Base-by-base conservation (phyloP, 164 flowering plant genomes). In the Vitis cinerea region DNA sequence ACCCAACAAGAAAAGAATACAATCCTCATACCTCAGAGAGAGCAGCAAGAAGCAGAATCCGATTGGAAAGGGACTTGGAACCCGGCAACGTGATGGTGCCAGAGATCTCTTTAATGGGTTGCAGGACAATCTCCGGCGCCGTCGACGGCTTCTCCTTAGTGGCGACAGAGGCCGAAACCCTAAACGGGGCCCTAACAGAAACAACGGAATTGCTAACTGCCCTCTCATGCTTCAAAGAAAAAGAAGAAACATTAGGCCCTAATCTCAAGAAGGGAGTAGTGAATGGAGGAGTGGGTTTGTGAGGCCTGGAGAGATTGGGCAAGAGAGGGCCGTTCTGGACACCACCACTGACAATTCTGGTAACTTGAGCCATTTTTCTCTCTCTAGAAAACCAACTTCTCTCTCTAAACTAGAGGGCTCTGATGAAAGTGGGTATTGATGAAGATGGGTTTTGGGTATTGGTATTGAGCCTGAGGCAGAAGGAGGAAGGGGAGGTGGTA, bases 21-120 rank as follows among this genome's bases (percentile, higher is more conserved):
- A 15, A 65, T 23, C 0, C 9, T 47, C 3, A 55, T 68, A 94
- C 99, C 97, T 90, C 90, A 65, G 97, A 77, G 9, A 96, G 90
- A 64, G 99, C 98, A 64, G 99, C 97, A 44, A 96, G 94, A 53
- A 96, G 97, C 13, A 96, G 87, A 83, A 91, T 83, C 64, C 99
- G 90, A 80, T 96, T 96, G 11, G 99, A 96, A n/a, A 96, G 77
- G 6, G 99, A 96, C 79, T 96, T 96, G 3, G 98, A 96, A n/a
- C 99, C 99, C 0, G 99, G 99, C 71, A 95, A 84, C 74, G 75
- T 86, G 63, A 95, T 84, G 13, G 79, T 75, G 12, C 98, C 99
- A 10, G 93, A 85, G 82, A 95, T 93, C 68, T 93, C 93, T 59
- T 79, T 82, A 68, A 95, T 95, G 60, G 99, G 99, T 67, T 91